A percentile compares a stretch with the other conserved stretches of the same genome.
Conservation (phyloP, 2,329 filamentous ascomycete species). For the Colletotrichum sp. region DNA sequence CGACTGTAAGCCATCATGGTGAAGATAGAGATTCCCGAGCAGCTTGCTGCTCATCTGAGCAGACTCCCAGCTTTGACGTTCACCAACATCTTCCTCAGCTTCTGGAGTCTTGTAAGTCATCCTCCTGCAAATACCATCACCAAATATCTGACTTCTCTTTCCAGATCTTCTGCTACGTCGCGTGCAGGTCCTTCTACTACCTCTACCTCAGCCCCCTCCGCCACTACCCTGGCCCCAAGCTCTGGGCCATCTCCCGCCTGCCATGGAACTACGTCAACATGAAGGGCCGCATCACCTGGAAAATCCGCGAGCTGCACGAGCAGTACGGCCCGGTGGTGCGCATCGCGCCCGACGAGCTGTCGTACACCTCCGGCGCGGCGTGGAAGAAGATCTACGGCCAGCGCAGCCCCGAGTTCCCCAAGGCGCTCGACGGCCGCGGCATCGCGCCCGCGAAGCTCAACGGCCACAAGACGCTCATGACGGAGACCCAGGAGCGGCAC, state of each 20-base stretch:
- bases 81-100: neutral
- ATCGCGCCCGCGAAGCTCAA: neutral
- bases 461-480: neutral
- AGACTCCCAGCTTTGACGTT: neutral
- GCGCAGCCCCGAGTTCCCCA: neutral
- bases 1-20: neutral
- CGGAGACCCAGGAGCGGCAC: conserved; percentile 20
- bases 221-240: conserved; percentile 34
- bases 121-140: neutral
- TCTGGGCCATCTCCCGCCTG: conserved; percentile 18
- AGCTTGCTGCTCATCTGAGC: neutral
- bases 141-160: neutral
- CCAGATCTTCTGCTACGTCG: neutral
- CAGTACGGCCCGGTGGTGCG: conserved; percentile 40
- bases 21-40: neutral
- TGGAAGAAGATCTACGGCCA: conserved; percentile 46
- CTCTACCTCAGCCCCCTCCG: conserved; percentile 30
- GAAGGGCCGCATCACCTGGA: neutral
- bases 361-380: conserved; percentile 37
- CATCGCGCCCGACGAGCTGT: conserved; percentile 41
- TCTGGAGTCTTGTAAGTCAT: neutral
- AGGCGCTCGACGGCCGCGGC: neutral
- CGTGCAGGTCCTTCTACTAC: neutral
- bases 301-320: conserved; percentile 21
- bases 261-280: conserved; percentile 10